phyloP scores from a whole-genome alignment of 2,329 filamentous ascomycete genomes.

The Monascus ruber region DNA sequence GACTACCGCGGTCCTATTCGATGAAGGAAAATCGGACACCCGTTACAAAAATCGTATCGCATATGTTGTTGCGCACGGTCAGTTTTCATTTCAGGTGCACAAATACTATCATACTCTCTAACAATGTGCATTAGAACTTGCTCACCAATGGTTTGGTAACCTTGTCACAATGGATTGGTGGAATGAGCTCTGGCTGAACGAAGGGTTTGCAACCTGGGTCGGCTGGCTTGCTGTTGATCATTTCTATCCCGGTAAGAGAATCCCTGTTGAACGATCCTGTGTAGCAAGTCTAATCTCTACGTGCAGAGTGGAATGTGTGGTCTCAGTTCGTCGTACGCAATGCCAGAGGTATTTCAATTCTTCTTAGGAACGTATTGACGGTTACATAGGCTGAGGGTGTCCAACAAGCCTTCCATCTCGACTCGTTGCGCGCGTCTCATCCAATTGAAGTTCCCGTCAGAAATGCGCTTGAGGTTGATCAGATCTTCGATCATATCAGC shows the following conservation, averaged over 20 bases:
- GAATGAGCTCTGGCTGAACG: constrained; percentile 88
- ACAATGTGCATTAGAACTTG: constrained; percentile 50
- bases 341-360: constrained; percentile 40
- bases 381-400: constrained; percentile 65
- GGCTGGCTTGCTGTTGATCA: constrained; percentile 88
- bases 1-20: constrained; percentile 91
- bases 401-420: constrained; percentile 81
- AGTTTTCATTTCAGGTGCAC: constrained; percentile 3
- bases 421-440: constrained; percentile 82
- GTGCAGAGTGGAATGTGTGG: constrained; percentile 86
- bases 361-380: constrained; percentile 26
- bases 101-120: background rate
- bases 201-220: constrained; percentile 97
- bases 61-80: constrained; percentile 85
- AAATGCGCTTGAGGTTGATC: constrained; percentile 90
- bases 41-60: constrained; percentile 88
- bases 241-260: constrained; percentile 58
- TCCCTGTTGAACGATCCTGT: background rate
- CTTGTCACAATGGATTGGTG: constrained; percentile 96
- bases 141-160: constrained; percentile 94
- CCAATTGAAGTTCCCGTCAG: constrained; percentile 92
- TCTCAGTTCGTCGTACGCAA: constrained; percentile 75
- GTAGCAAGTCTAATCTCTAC: constrained; percentile 9
- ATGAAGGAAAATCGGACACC: constrained; percentile 81
- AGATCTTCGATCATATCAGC: constrained; percentile 95